Evolutionary conservation across 1,284 basidiomycete species (phyloP).

Genomic region (Irpex sp.): DNA sequence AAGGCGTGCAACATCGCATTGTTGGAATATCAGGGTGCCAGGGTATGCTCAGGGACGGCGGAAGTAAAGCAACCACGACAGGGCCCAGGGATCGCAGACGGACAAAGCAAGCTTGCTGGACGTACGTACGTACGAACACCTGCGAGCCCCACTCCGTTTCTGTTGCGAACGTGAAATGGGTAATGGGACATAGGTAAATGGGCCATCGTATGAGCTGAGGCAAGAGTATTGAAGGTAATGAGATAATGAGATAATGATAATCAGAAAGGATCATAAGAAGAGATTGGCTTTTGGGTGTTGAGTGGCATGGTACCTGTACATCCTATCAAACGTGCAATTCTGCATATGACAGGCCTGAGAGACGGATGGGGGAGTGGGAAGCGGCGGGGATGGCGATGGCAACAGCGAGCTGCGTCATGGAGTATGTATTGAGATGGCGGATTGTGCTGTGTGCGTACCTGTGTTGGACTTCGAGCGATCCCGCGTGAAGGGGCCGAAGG

Average conservation of each 20-base stretch:
- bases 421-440: too few species aligned
- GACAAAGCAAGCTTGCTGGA: neutral
- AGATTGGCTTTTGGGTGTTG: neutral
- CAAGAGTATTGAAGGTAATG: neutral
- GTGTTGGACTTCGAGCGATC: too few species aligned
- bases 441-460: too few species aligned
- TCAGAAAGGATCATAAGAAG: neutral
- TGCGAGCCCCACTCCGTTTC: neutral
- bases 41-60: too few species aligned
- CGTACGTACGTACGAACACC: neutral
- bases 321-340: too few species aligned
- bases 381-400: too few species aligned
- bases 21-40: neutral
- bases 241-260: neutral
- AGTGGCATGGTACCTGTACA: neutral
- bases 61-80: neutral
- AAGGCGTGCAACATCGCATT: neutral
- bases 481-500: too few species aligned
- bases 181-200: neutral
- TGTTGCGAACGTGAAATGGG: neutral
- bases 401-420: too few species aligned
- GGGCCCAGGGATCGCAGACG: neutral
- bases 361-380: neutral
- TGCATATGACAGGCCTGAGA: neutral
- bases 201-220: too few species aligned